A percentile compares a stretch with the other conserved stretches of the same genome.
phyloP scores from a whole-genome alignment of 208 protist species.

The Leishmania aethiopica region DNA sequence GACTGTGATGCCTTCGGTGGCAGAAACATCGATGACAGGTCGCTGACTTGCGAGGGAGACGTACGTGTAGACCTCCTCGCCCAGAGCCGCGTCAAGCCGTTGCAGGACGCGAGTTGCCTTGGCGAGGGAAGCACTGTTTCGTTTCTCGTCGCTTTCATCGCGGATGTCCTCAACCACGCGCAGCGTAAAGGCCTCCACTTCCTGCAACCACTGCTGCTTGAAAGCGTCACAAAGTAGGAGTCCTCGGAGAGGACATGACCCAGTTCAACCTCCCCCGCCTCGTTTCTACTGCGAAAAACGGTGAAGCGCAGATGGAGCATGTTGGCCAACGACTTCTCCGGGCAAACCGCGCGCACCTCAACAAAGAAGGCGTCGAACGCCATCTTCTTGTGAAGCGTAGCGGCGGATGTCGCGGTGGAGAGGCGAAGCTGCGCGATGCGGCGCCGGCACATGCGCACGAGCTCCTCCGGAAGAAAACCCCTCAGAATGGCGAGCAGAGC shows the following conservation, averaged over 20 bases:
- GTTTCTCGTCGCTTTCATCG: constrained; percentile 37
- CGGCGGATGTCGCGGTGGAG: constrained; percentile 6
- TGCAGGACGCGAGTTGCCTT: constrained; percentile 51
- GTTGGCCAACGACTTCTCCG: constrained; percentile 65
- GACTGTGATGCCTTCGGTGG: constrained; percentile 42
- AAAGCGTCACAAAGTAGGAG: constrained; percentile 75
- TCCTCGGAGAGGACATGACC: constrained; percentile 25
- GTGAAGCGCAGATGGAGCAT: constrained; percentile 82
- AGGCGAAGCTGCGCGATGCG: constrained; percentile 40
- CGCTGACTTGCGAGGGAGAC: constrained; percentile 66
- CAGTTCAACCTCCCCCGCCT: constrained; percentile 19
- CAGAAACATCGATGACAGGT: constrained; percentile 64
- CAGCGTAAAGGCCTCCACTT: constrained; percentile 83
- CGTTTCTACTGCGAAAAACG: constrained; percentile 28
- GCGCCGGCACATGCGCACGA: constrained; percentile 49
- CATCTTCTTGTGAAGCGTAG: constrained; percentile 24
- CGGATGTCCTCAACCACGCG: constrained; percentile 71
- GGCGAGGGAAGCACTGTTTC: constrained; percentile 43
- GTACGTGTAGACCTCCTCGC: constrained; percentile 44
- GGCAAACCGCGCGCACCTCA: constrained; percentile 56
- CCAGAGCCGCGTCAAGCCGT: constrained; percentile 46
- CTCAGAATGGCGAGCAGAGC: constrained; percentile 57
- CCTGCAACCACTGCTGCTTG: constrained; percentile 64
- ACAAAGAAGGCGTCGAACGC: constrained; percentile 41
- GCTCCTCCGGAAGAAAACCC: constrained; percentile 68